Evolutionary conservation across 2,329 filamentous ascomycete genomes (phyloP).

Genomic region (Chrysosporium keratinophilum): DNA sequence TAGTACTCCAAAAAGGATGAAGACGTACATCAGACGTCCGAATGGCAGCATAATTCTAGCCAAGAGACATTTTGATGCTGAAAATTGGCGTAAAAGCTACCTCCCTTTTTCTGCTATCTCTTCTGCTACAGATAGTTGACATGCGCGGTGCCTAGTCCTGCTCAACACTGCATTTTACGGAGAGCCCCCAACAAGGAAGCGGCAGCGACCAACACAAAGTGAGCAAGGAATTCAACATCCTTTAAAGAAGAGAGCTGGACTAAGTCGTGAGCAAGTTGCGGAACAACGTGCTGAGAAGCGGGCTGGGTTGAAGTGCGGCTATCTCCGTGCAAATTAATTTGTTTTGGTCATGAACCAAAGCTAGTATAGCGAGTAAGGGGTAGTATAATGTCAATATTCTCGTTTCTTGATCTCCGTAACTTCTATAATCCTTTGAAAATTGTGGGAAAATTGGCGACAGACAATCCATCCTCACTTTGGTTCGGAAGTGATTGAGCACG

Average conservation of each 20-base stretch:
- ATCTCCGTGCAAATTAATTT: no score
- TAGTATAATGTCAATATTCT: no score
- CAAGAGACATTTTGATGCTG: slow-evolving; percentile 1
- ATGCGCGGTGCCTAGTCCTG: background rate
- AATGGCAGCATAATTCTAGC: background rate
- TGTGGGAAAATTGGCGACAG: no score
- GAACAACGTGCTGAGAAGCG: no score
- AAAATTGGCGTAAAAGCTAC: slow-evolving; percentile 5
- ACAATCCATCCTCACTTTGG: no score
- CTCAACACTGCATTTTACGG: slow-evolving; percentile 3
- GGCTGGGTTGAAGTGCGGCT: no score
- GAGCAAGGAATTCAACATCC: background rate
- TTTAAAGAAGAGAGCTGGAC: slow-evolving; percentile 3
- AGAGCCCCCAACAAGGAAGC: slow-evolving; percentile 3
- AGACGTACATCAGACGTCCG: background rate
- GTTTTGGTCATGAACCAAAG: no score
- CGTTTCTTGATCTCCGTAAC: no score
- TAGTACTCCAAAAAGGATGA: background rate
- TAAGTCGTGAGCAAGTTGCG: no score
- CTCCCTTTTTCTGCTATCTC: background rate
- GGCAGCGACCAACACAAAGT: background rate
- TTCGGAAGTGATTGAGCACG: no score
- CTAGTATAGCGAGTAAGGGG: no score
- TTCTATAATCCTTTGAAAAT: no score
- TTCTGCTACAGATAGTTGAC: background rate